These are phyloP conservation scores for Nepenthes alata DNA, from an alignment of 179 eudicot genomes.

Conservation along the genomic window DNA sequence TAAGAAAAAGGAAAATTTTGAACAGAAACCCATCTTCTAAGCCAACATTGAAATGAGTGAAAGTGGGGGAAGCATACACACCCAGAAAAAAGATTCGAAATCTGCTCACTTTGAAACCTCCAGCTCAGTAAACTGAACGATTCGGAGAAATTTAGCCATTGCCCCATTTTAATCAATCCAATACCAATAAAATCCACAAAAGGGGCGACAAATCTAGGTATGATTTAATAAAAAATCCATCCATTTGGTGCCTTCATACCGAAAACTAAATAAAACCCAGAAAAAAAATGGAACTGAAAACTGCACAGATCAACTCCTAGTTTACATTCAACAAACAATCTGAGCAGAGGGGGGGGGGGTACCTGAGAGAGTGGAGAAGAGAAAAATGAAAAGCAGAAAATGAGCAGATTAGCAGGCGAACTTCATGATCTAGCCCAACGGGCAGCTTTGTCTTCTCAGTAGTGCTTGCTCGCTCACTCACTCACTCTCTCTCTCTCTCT, in stretches of 20 bases:
- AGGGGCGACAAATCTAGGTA: not conserved
- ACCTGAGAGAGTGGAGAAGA: constrained; percentile 14
- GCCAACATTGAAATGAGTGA: not conserved
- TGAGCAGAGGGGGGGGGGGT: constrained; percentile 2
- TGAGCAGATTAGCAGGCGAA: not conserved
- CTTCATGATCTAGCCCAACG: constrained; percentile 6
- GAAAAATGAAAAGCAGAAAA: constrained; percentile 9
- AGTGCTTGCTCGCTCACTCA: not conserved
- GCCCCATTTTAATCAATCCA: constrained; percentile 10
- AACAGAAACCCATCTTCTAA: no score
- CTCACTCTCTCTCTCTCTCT: constrained; percentile 2
- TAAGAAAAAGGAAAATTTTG: no score
- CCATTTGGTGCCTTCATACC: not conserved
- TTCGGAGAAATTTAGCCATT: not conserved
- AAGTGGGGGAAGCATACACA: not conserved
- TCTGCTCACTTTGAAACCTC: no score
- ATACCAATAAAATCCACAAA: not conserved
- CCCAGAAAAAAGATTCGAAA: not conserved
- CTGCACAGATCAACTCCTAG: constrained; percentile 4
- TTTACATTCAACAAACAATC: not conserved
- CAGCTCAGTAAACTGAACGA: not conserved
- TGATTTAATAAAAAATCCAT: not conserved
- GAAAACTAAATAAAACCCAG: not conserved
- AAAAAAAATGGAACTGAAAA: not conserved
- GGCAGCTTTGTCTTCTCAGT: constrained; percentile 10